Evolutionary conservation across 768 basidiomycete genomes (phyloP).

Genomic region (Naganishia randhawae): DNA sequence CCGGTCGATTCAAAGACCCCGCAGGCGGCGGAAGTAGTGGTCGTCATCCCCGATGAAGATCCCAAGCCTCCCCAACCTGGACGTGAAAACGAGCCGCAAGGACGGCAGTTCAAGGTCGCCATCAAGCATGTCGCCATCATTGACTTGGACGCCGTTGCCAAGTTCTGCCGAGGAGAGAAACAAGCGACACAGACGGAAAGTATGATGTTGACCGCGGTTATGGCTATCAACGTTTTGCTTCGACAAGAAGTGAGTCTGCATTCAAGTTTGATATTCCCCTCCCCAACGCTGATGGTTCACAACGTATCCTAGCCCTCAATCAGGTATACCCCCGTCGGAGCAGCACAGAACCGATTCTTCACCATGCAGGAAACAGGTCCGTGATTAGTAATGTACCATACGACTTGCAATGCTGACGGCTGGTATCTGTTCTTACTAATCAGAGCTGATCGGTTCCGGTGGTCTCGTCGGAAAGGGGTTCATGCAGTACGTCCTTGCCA

Average conservation of each 20-base stretch:
- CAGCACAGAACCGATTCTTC: constrained; percentile 49
- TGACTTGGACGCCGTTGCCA: constrained; percentile 41
- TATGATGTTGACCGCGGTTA: constrained; percentile 39
- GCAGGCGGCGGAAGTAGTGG: constrained; percentile 2
- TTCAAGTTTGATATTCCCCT: background rate
- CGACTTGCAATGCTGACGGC: background rate
- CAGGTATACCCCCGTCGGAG: constrained; percentile 35
- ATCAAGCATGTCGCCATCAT: constrained; percentile 44
- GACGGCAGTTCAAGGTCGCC: constrained; percentile 40
- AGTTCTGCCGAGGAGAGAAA: constrained; percentile 39
- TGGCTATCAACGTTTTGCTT: constrained; percentile 50
- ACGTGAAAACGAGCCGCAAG: constrained; percentile 38
- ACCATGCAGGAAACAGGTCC: constrained; percentile 37
- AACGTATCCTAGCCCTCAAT: background rate
- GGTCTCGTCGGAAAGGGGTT: constrained; percentile 49
- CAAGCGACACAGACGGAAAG: constrained; percentile 40
- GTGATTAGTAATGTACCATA: background rate
- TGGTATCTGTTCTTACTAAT: background rate
- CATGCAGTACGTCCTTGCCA: constrained; percentile 40
- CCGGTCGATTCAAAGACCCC: constrained; percentile 11
- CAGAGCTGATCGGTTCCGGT: constrained; percentile 41
- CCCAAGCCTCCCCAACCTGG: constrained; percentile 16
- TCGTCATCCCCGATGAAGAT: constrained; percentile 26
- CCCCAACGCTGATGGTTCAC: background rate
- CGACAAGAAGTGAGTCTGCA: constrained; percentile 22